These are phyloP conservation scores for Exserohilum rostratum DNA, from an alignment of 2,329 filamentous ascomycete genomes.

Conservation along the genomic window DNA sequence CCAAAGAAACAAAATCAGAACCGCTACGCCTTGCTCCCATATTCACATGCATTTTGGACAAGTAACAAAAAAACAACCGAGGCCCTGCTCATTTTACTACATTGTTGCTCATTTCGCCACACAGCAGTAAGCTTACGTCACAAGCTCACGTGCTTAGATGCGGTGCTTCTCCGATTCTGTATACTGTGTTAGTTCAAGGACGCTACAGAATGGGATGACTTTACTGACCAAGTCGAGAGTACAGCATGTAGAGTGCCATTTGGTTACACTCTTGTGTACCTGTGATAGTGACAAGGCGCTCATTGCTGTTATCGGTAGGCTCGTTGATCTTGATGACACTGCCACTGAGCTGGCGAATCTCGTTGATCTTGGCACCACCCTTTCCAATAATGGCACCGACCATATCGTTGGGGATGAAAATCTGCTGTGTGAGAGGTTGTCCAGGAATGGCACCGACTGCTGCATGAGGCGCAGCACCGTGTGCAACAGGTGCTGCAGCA, in stretches of 20 bases:
- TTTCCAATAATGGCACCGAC: conserved; percentile 99
- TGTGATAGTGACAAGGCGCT: conserved; percentile 95
- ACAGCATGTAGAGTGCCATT: conserved; percentile 99
- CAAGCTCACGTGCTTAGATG: conserved; percentile 53
- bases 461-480: conserved; percentile 76
- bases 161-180: conserved; percentile 79
- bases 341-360: conserved; percentile 94
- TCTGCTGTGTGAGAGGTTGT: conserved; percentile 90
- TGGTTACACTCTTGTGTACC: conserved; percentile 98
- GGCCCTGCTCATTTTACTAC: conserved; percentile 5
- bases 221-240: conserved; percentile 84
- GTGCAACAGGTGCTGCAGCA: conserved; percentile 57
- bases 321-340: conserved; percentile 99
- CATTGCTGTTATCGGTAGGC: conserved; percentile 98
- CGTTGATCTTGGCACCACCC: conserved; percentile 98
- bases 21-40: conserved; percentile 19
- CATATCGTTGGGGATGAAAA: conserved; percentile 99
- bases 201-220: neutral
- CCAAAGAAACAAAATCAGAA: neutral
- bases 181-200: conserved; percentile 5
- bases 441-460: conserved; percentile 64
- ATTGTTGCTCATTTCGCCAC: neutral
- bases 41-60: conserved; percentile 9
- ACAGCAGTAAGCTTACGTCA: neutral
- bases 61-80: neutral